Percentiles rank a stretch among this genome's conserved stretches.
These are phyloP conservation scores for Paecilomyces sp. DNA, from an alignment of 2,329 filamentous ascomycete species.

Conservation along the genomic window DNA sequence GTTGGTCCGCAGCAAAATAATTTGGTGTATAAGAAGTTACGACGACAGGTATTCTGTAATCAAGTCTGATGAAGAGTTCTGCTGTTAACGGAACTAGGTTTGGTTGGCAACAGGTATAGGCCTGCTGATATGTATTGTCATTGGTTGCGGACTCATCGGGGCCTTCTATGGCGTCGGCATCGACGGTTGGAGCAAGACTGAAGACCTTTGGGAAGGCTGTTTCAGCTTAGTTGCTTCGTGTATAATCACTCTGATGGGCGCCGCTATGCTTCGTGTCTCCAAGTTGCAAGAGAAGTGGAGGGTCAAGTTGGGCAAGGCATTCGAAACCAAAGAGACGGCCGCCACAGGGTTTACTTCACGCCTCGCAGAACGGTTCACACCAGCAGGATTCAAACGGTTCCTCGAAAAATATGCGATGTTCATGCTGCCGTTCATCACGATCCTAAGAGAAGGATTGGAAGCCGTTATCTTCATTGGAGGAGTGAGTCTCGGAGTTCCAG, in stretches of 20 bases:
- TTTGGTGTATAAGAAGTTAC: conserved; percentile 59
- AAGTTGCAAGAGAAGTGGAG: conserved; percentile 85
- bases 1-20: conserved; percentile 59
- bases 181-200: conserved; percentile 60
- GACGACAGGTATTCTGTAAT: conserved; percentile 48
- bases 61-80: background rate
- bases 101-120: conserved; percentile 65
- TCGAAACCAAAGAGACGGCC: conserved; percentile 47
- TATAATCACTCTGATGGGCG: conserved; percentile 78
- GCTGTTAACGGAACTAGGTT: conserved; percentile 35
- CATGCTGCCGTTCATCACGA: conserved; percentile 75
- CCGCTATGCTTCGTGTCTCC: conserved; percentile 69
- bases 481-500: conserved; percentile 69
- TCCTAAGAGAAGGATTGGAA: conserved; percentile 80
- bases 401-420: conserved; percentile 81
- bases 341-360: conserved; percentile 16
- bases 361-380: conserved; percentile 23
- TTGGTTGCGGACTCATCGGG: conserved; percentile 63
- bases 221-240: conserved; percentile 68
- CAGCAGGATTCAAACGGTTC: conserved; percentile 53
- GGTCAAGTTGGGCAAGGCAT: conserved; percentile 62
- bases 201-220: conserved; percentile 74
- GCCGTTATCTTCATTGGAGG: conserved; percentile 81
- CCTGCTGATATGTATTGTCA: conserved; percentile 56
- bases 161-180: conserved; percentile 65